Base-by-base conservation (phyloP, 257 asterid genomes). In the Pogostemon cablin region DNA sequence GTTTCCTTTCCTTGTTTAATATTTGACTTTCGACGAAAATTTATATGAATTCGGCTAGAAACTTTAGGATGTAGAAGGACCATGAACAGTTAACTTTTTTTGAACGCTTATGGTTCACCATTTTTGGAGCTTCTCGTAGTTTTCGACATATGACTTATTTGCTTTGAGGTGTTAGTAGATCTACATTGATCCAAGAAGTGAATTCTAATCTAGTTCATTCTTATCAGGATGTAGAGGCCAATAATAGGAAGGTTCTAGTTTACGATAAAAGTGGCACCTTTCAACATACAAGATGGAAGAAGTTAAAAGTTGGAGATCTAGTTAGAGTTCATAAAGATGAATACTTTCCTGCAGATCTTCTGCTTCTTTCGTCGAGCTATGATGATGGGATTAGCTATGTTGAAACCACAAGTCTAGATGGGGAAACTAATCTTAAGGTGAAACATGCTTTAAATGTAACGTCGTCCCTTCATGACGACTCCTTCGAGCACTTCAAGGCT, bases 351-450 rank as follows among this genome's bases (percentile, higher is more conserved):
- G 95, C 91, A 3, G 99, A 93, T 80, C 82, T 93, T 43, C 76
- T 93, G 46, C 92, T 91, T 75, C 86, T 93, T 65, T 89, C 99
- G 1, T 93, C 99, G n/a, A 84, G 87, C 80, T 89, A 85, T 5
- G 95, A 89, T 7, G 98, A 93, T 56, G 99, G 99, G 20, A 86
- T 93, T 72, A 91, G 99, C 69, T 93, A 93, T 42, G 99, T 93
- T 3, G 98, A 93, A 77, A 93, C 99, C 5, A 79, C 93, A 56
- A 93, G 89, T 82, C 86, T 93, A 49, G 99, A 93, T 39, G 99
- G 99, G 63, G 99, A 93, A 77, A 91, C 97, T 53, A 93, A 93
- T 81, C 90, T 93, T 71, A 93, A 93, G 77, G 96, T 93, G 69
- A 93, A 91, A 81, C 98, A 91, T 68, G 96, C 98, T 52, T 78